Percentiles rank a stretch among this genome's conserved stretches.
Conservation (phyloP, 2,329 filamentous ascomycete species). For the Epichloe brachyelytri region DNA sequence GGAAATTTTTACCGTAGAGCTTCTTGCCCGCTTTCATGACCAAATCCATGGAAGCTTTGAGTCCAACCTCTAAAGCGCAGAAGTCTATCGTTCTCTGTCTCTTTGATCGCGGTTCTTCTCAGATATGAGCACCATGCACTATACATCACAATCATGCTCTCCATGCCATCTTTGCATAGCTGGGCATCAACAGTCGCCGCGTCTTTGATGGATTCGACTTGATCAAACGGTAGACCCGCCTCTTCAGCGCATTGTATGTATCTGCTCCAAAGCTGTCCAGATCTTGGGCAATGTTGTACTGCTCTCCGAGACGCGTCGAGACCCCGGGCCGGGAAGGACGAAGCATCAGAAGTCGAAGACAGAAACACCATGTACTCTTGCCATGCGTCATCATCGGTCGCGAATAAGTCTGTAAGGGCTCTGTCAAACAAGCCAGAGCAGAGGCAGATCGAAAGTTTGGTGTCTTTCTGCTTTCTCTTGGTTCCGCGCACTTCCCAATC, state of each 20-base stretch:
- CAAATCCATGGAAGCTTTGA: conserved; percentile 74
- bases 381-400: conserved; percentile 66
- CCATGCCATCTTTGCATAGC: conserved; percentile 74
- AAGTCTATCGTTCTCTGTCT: conserved; percentile 65
- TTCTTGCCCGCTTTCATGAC: conserved; percentile 67
- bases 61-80: conserved; percentile 85
- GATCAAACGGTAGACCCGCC: conserved; percentile 59
- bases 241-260: conserved; percentile 78
- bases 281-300: conserved; percentile 86
- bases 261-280: conserved; percentile 79
- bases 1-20: conserved; percentile 60
- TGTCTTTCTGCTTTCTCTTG: conserved; percentile 34
- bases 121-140: conserved; percentile 91
- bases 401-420: conserved; percentile 56
- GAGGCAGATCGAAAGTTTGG: conserved; percentile 33
- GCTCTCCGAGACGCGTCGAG: conserved; percentile 68
- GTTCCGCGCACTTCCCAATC: conserved; percentile 64
- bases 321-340: conserved; percentile 28
- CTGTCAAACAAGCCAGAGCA: conserved; percentile 63
- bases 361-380: conserved; percentile 72
- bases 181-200: conserved; percentile 76
- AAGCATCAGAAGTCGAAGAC: conserved; percentile 28
- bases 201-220: conserved; percentile 84
- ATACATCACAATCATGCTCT: conserved; percentile 81
- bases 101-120: conserved; percentile 68